Percentiles rank a stretch among this genome's conserved stretches.
Evolutionary conservation across 305 asterid genomes (phyloP).

Genomic region (Fraxinus floribunda): DNA sequence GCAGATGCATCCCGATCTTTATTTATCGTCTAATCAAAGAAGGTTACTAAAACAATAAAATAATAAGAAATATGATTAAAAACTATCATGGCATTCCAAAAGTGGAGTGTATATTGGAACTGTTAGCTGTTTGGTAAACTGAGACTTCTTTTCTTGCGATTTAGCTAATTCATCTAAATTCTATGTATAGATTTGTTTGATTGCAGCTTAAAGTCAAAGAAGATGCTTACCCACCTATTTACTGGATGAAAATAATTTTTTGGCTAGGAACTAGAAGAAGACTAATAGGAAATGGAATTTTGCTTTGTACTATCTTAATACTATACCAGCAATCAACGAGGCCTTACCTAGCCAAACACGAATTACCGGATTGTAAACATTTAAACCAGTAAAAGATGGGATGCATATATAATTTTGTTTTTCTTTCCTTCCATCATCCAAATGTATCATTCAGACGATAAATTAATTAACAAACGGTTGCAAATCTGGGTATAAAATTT

Average conservation of each 20-base stretch:
- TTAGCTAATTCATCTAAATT: neutral
- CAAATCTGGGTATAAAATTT: neutral
- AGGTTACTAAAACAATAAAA: no score
- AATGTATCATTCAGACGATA: neutral
- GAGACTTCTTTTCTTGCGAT: neutral
- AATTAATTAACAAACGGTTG: neutral
- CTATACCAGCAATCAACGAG: neutral
- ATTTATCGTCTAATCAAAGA: no score
- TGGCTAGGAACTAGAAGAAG: neutral
- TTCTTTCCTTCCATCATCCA: neutral
- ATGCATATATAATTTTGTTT: neutral
- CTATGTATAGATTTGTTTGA: neutral
- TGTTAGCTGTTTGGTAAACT: neutral
- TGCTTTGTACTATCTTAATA: neutral
- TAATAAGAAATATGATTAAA: neutral
- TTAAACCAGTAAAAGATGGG: neutral
- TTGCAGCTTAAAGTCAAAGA: neutral
- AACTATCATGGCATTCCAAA: neutral
- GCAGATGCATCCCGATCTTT: slow-evolving; percentile 5
- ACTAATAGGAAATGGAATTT: neutral
- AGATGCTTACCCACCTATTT: neutral
- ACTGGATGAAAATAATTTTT: neutral
- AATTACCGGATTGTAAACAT: neutral
- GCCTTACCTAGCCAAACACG: slow-evolving; percentile 3
- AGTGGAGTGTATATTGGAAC: neutral